Percentiles rank a stretch among this genome's conserved stretches.
Evolutionary conservation across 768 basidiomycete genomes (phyloP).

Genomic region (Sarcodon sp.): DNA sequence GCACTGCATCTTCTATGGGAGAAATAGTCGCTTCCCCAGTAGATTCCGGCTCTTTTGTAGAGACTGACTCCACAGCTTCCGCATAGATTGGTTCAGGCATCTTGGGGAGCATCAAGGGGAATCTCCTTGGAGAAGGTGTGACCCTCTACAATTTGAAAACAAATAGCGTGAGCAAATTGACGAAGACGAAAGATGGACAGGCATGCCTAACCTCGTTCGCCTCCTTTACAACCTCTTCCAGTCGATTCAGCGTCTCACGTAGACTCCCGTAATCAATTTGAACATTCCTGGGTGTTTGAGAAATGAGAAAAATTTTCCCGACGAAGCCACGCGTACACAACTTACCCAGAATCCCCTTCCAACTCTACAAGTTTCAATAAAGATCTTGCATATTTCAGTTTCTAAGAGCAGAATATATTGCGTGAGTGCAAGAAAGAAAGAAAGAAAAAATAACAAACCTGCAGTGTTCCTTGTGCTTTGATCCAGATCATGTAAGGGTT

Average conservation of each 20-base stretch:
- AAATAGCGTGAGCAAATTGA: not conserved
- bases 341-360: conserved; percentile 23
- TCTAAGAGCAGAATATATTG: conserved; percentile 11
- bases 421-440: conserved; percentile 15
- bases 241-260: conserved; percentile 34
- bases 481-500: conserved; percentile 28
- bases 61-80: conserved; percentile 3
- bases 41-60: too few relatives aligned
- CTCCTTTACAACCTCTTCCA: conserved; percentile 39
- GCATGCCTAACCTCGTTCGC: conserved; percentile 34
- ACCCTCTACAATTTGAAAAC: conserved; percentile 20
- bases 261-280: conserved; percentile 32
- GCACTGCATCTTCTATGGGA: conserved; percentile 8
- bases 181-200: not conserved
- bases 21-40: too few relatives aligned
- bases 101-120: conserved; percentile 36
- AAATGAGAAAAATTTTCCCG: not conserved
- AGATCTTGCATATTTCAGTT: conserved; percentile 40
- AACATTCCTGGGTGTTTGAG: conserved; percentile 20
- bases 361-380: conserved; percentile 47
- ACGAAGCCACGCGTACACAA: conserved; percentile 3
- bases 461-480: conserved; percentile 38
- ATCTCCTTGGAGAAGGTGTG: conserved; percentile 24
- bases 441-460: conserved; percentile 26
- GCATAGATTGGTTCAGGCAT: conserved; percentile 30